Percentiles rank a stretch among this genome's conserved stretches.
phyloP scores from a whole-genome alignment of 2,329 filamentous ascomycete genomes.

The Colletotrichum eleusines region DNA sequence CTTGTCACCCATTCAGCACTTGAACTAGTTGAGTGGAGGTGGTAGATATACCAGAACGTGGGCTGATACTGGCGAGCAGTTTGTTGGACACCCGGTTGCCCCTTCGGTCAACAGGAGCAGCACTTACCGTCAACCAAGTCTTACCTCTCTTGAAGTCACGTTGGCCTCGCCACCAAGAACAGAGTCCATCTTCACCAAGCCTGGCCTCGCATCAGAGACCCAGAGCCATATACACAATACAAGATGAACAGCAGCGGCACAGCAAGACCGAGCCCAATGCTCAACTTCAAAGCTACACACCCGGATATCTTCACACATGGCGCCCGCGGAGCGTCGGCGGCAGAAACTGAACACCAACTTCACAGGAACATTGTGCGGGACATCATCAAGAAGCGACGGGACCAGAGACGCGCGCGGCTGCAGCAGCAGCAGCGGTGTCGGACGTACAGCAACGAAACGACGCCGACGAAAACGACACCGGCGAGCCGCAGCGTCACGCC shows the following conservation, averaged over 20 bases:
- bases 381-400: conserved; percentile 35
- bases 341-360: conserved; percentile 25
- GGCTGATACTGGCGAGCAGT: not conserved
- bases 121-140: conserved; percentile 11
- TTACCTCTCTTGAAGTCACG: conserved; percentile 6
- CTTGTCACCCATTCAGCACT: not conserved
- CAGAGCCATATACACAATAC: not conserved
- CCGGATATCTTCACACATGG: conserved; percentile 12
- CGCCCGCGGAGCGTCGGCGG: conserved; percentile 8
- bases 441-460: conserved; percentile 23
- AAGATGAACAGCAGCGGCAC: conserved; percentile 12
- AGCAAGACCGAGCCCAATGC: conserved; percentile 17
- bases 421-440: conserved; percentile 29
- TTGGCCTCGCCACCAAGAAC: conserved; percentile 13
- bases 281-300: conserved; percentile 18
- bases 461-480: conserved; percentile 5
- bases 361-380: conserved; percentile 33
- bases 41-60: too few species aligned
- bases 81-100: not conserved
- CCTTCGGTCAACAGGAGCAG: not conserved
- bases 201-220: not conserved
- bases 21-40: not conserved
- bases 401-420: conserved; percentile 32
- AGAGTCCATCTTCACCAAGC: not conserved
- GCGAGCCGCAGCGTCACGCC: conserved; percentile 34